Conservation (phyloP, 306 rosid species). For the Cercis canadensis region DNA sequence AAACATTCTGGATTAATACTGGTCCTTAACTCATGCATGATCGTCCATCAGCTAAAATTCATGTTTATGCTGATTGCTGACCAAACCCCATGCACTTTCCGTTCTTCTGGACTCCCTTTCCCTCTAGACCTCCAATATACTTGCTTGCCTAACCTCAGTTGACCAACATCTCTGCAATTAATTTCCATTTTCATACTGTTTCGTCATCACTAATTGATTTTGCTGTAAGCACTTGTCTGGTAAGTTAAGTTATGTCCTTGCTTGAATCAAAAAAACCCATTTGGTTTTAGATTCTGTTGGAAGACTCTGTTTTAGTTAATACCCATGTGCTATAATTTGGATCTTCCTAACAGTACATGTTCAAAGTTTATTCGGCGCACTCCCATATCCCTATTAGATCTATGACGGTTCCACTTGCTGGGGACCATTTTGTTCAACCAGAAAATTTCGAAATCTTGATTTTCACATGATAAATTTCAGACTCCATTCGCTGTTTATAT, state of each 20-base stretch:
- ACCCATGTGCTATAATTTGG: conserved; percentile 35
- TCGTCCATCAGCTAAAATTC: background rate
- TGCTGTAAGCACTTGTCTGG: background rate
- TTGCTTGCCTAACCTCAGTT: background rate
- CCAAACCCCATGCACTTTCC: background rate
- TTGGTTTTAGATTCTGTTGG: conserved; percentile 28
- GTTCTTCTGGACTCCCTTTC: background rate
- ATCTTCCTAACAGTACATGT: conserved; percentile 25
- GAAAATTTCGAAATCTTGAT: conserved; percentile 12
- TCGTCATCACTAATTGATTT: background rate
- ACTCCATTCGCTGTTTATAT: conserved; percentile 4
- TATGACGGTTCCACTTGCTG: conserved; percentile 10
- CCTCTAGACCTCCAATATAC: background rate
- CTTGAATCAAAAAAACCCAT: background rate
- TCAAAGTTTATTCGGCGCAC: conserved; percentile 32
- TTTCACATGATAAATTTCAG: conserved; percentile 7
- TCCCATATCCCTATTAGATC: conserved; percentile 54
- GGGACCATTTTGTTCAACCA: conserved; percentile 16
- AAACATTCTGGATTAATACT: background rate
- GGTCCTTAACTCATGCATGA: background rate
- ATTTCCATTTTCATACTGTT: background rate
- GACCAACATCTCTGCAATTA: background rate
- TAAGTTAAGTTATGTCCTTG: conserved; percentile 5
- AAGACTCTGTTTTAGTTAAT: conserved; percentile 17
- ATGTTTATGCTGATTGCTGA: background rate